phyloP scores from a whole-genome alignment of 75 land plant species.

The Cupressus sempervirens region DNA sequence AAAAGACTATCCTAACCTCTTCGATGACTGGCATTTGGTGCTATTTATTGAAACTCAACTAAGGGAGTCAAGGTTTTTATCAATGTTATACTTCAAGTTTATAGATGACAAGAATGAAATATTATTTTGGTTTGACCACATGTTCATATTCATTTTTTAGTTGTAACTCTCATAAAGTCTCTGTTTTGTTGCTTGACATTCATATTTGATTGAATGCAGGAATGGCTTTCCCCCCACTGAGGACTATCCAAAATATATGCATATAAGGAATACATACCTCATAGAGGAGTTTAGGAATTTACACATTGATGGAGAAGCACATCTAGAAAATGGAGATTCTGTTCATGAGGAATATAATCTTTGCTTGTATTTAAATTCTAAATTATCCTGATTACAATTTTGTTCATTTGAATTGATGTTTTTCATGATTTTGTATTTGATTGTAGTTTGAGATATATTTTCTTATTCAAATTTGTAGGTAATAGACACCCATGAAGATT shows the following conservation, averaged over 20 bases:
- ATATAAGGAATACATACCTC: conserved; percentile 42
- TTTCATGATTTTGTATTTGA: not conserved
- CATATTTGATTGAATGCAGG: too few species aligned
- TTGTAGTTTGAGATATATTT: not conserved
- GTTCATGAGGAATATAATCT: too few species aligned
- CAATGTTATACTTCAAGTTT: not conserved
- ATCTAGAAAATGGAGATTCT: conserved; percentile 45
- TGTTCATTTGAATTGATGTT: not conserved
- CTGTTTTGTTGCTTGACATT: too few species aligned
- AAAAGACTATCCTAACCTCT: conserved; percentile 88
- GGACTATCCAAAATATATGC: conserved; percentile 52
- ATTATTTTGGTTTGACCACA: not conserved
- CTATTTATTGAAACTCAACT: conserved; percentile 63
- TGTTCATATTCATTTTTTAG: not conserved
- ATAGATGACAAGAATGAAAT: not conserved
- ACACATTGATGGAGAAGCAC: conserved; percentile 53
- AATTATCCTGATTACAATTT: not conserved
- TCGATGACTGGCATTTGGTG: conserved; percentile 94
- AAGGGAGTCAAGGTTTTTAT: conserved; percentile 53
- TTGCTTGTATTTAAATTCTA: too few species aligned
- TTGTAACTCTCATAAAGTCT: not conserved
- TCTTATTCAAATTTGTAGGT: not conserved
- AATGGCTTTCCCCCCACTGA: conserved; percentile 57
- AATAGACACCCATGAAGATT: conserved; percentile 30
- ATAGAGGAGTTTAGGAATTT: conserved; percentile 65